Evolutionary conservation across 2,329 filamentous ascomycete species (phyloP).

Genomic region (Didymella pinodella): DNA sequence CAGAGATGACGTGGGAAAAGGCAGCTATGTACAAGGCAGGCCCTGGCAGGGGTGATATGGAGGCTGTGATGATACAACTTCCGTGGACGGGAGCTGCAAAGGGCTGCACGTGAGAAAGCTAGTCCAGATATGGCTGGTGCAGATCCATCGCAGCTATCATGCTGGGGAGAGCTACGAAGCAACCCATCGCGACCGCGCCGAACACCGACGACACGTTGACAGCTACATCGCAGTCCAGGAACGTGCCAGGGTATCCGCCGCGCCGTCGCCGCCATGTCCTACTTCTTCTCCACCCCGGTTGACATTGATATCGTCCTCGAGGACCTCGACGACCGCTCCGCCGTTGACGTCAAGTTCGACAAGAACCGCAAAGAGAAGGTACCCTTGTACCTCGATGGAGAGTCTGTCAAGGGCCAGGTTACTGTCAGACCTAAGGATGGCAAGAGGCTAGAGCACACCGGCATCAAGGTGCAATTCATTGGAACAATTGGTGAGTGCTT

Average conservation of each 20-base stretch:
- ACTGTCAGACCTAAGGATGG: constrained; percentile 97
- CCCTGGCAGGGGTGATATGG: neutral
- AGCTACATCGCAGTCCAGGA: constrained; percentile 25
- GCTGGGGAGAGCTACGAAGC: constrained; percentile 22
- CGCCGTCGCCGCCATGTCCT: constrained; percentile 72
- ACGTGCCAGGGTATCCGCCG: constrained; percentile 21
- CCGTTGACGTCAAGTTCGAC: constrained; percentile 97
- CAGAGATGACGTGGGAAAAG: constrained; percentile 28
- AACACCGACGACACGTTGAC: constrained; percentile 23
- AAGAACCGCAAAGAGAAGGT: constrained; percentile 98
- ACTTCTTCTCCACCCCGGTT: constrained; percentile 92
- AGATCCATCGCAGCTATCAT: constrained; percentile 27
- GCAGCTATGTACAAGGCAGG: constrained; percentile 11
- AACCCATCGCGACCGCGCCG: constrained; percentile 25
- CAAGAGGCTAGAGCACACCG: constrained; percentile 95
- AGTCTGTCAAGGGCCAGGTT: constrained; percentile 95
- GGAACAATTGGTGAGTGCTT: constrained; percentile 82
- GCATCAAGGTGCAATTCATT: constrained; percentile 99
- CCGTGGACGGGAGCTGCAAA: constrained; percentile 13
- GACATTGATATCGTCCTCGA: constrained; percentile 99
- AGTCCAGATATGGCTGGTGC: constrained; percentile 13
- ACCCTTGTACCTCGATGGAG: constrained; percentile 95
- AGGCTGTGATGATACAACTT: constrained; percentile 23
- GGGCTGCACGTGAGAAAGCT: constrained; percentile 23
- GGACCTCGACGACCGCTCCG: constrained; percentile 90